Base-by-base conservation (phyloP, 2,329 filamentous ascomycete genomes). In the Metarhizium anisopliae region DNA sequence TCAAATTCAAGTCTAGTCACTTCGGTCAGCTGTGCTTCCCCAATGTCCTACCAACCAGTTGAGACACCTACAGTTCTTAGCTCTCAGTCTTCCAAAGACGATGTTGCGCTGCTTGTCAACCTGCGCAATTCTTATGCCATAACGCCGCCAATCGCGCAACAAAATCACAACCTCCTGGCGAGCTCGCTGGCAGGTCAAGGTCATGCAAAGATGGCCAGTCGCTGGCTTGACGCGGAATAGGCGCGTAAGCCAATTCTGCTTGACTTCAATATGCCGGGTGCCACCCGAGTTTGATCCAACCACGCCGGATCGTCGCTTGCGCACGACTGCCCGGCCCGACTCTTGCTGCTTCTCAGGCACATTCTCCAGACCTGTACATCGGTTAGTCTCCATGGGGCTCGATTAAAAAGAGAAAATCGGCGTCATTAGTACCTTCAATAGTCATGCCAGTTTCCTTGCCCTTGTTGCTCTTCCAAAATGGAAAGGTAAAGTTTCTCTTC, bases 141-240 rank as follows among this genome's bases (percentile, higher is more conserved):
- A 89, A 55, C 83, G 80, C 59, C 85, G 80, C 90, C 91, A 96
- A 58, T 91, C 87, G 43, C 84, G 84, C 51, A 96, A 77, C 32
- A 95, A 75, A 52, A 82, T 81, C 29, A 86, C 80, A 20, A 95
- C 78, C 65, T 95, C 91, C 65, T 89, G 87, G 47, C 90, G 84
- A 47, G 87, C 87, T 58, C 84, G 78, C 62, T 87, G 86, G 5
- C 72, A 68, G 32, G 86, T 83, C 29, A 90, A 78, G 3, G 79
- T 79, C 68, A 96, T 85, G 68, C 90, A 94, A 16, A 96, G 71
- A 32, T 89, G 80, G 60, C 83, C 83, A 16, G 77, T 86, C 0
- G 86, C 89, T 1, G 93, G 93, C 68, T 94, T 96, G 66, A 96
- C 86, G 55, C 90, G 84, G 74, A 97, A 90, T 50, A 97, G 83